Conservation (phyloP, 352 stramenopile genomes). For the Globisporangium rhizosaccharum region DNA sequence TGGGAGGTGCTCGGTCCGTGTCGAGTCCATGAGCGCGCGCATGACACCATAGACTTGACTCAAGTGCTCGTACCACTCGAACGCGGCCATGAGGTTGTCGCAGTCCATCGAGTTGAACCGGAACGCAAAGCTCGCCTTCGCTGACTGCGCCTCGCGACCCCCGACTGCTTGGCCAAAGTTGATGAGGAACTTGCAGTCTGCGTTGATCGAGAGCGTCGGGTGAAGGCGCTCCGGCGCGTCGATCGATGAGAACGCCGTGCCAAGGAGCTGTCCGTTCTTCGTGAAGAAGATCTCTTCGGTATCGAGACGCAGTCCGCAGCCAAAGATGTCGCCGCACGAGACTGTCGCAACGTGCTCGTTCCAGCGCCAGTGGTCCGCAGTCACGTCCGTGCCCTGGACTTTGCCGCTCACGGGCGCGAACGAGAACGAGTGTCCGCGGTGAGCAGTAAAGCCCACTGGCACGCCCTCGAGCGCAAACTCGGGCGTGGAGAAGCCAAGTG, state of each 20-base stretch:
- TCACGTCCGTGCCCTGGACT: slow-evolving; percentile 45
- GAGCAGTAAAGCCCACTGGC: slow-evolving; percentile 41
- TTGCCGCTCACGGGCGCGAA: slow-evolving; percentile 69
- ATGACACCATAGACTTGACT: slow-evolving; percentile 86
- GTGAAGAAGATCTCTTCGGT: slow-evolving; percentile 85
- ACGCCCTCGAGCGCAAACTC: slow-evolving; percentile 69
- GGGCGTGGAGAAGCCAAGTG: slow-evolving; percentile 57
- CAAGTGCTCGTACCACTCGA: slow-evolving; percentile 85
- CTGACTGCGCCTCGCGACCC: slow-evolving; percentile 20
- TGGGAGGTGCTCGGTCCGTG: slow-evolving; percentile 26
- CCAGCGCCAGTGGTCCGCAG: slow-evolving; percentile 70
- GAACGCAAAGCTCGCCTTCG: slow-evolving; percentile 67
- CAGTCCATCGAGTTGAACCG: slow-evolving; percentile 79
- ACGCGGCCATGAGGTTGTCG: slow-evolving; percentile 80
- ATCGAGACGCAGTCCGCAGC: slow-evolving; percentile 73
- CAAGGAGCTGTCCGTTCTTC: slow-evolving; percentile 76
- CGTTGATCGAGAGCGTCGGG: slow-evolving; percentile 73
- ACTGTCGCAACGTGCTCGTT: slow-evolving; percentile 41
- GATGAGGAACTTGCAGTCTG: slow-evolving; percentile 68
- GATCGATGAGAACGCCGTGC: slow-evolving; percentile 78
- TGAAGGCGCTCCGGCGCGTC: slow-evolving; percentile 36
- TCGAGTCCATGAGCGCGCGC: slow-evolving; percentile 67
- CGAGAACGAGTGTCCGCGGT: slow-evolving; percentile 47
- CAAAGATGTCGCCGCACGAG: slow-evolving; percentile 61
- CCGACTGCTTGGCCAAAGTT: slow-evolving; percentile 52